Evolutionary conservation across 805 yeast genomes (phyloP), one percentile per base, ranked within the genome.

Genomic region (Saturnispora sanitii): DNA sequence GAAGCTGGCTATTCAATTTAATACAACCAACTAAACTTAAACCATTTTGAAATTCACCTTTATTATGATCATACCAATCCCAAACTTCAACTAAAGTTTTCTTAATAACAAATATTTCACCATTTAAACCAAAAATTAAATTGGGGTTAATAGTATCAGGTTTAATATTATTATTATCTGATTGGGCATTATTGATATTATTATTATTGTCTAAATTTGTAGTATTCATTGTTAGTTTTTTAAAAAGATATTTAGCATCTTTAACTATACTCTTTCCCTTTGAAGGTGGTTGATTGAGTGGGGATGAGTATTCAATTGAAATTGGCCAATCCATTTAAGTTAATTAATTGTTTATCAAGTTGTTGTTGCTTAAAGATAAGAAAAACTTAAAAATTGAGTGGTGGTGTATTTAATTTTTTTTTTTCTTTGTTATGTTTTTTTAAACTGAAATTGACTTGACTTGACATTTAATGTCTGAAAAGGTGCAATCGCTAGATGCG

Each of bases 91-190:
- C 49, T 1, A 49, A 30, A 39, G 54, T 49, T 3, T 49, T 48
- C 35, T 48, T 56, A 0, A 53, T 58, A 2, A 60, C 28, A 17
- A 64, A 48, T 1, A 67, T 40, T 41, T 67, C 71, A 2, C 71
- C 70, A 40, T 59, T 33, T n/a, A 25, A 6, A 16, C 42, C 42
- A 31, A 26, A 32, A 6, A 11, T n/a, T n/a, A n/a, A n/a, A n/a
- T n/a, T n/a, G n/a, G n/a, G n/a, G n/a, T n/a, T n/a, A n/a, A n/a
- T n/a, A n/a, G n/a, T n/a, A n/a, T n/a, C n/a, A n/a, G n/a, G n/a
- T n/a, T n/a, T n/a, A n/a, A n/a, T n/a, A n/a, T n/a, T n/a, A n/a
- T n/a, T n/a, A n/a, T n/a, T n/a, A n/a, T n/a, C n/a, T n/a, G n/a
- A 23, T 23, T 6, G 6, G 26, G 26, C 20, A 16, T 16, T 8